A percentile compares a stretch with the other conserved stretches of the same genome.
Evolutionary conservation across 1,284 basidiomycete species (phyloP).

Genomic region (Sphaerobolus stellatus): DNA sequence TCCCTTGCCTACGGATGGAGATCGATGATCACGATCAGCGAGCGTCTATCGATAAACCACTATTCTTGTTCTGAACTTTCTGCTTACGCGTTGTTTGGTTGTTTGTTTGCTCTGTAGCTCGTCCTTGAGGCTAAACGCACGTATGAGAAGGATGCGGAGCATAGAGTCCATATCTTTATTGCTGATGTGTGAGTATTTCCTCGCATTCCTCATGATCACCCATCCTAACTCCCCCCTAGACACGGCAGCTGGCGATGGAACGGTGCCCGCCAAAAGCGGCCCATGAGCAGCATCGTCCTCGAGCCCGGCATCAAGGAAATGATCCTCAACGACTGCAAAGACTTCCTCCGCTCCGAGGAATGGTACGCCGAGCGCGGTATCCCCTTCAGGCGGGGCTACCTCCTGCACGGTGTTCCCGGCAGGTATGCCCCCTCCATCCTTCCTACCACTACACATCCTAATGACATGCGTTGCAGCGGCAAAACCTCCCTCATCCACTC

Average conservation of each 20-base stretch:
- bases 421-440: slow-evolving; percentile 56
- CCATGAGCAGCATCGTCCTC: slow-evolving; percentile 83
- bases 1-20: too few species aligned
- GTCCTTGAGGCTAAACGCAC: slow-evolving; percentile 82
- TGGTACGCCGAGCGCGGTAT: slow-evolving; percentile 63
- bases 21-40: too few species aligned
- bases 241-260: slow-evolving; percentile 83
- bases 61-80: not conserved
- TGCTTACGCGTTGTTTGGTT: not conserved
- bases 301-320: slow-evolving; percentile 85
- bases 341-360: slow-evolving; percentile 79
- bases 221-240: slow-evolving; percentile 39
- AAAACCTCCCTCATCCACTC: slow-evolving; percentile 58
- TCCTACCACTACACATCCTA: too few species aligned
- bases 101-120: slow-evolving; percentile 31
- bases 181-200: slow-evolving; percentile 69
- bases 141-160: slow-evolving; percentile 84
- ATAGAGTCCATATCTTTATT: slow-evolving; percentile 83
- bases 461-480: slow-evolving; percentile 20
- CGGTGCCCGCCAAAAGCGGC: slow-evolving; percentile 79
- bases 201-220: slow-evolving; percentile 10
- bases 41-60: too few species aligned
- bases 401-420: slow-evolving; percentile 59
- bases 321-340: slow-evolving; percentile 79
- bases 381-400: slow-evolving; percentile 81